A percentile compares a stretch with the other conserved stretches of the same genome.
These are phyloP conservation scores for Eragrostis nindensis DNA, from an alignment of 176 grass and related monocot species.

Conservation along the genomic window DNA sequence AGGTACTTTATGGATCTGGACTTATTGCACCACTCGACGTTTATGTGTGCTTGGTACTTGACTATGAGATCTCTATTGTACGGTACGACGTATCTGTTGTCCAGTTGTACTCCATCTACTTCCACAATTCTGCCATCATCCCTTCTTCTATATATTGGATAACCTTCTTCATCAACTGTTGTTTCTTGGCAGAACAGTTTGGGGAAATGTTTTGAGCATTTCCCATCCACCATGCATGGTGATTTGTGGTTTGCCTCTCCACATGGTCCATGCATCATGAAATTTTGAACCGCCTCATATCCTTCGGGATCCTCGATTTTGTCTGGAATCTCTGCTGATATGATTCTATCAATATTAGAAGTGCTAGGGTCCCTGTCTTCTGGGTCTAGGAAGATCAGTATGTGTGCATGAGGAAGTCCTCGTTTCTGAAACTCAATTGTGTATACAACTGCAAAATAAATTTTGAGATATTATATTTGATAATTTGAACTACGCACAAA, in stretches of 20 bases:
- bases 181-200: constrained; percentile 3
- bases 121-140: constrained; percentile 1
- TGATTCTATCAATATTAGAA: constrained; percentile 22
- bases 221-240: constrained; percentile 30
- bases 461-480: neutral
- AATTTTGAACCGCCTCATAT: constrained; percentile 24
- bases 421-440: constrained; percentile 23
- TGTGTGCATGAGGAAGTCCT: constrained; percentile 33
- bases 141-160: constrained; percentile 33
- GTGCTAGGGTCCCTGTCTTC: neutral
- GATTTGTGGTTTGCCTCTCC: constrained; percentile 11
- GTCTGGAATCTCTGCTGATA: constrained; percentile 1
- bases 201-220: constrained; percentile 41
- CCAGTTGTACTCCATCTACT: constrained; percentile 23
- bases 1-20: constrained; percentile 45
- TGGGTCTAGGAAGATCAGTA: constrained; percentile 25
- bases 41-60: constrained; percentile 46
- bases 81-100: constrained; percentile 30
- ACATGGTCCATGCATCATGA: constrained; percentile 42
- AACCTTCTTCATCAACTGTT: constrained; percentile 27
- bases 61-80: constrained; percentile 16
- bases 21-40: constrained; percentile 40
- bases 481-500: neutral
- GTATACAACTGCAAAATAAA: constrained; percentile 1
- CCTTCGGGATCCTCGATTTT: neutral